Base-by-base conservation (phyloP, 257 asterid genomes). In the Solanum bulbocastanum region DNA sequence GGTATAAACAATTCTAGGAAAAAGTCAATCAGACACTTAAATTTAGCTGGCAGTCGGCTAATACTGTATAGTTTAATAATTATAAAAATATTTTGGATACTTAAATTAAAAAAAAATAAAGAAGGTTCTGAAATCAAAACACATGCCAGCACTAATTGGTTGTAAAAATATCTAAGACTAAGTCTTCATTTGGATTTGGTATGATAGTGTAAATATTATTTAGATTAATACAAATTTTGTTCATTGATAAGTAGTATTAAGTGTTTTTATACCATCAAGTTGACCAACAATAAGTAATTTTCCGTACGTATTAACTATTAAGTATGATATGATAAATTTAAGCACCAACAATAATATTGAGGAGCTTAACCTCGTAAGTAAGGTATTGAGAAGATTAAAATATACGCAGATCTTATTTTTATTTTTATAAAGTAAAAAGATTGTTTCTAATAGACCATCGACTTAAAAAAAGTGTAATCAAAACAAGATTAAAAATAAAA, bases 41-140 rank as follows among this genome's bases (percentile, higher is more conserved):
- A 49, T 18, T 27, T 30, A 12, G 85, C 85, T 82, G 85, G 69
- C 85, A 49, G 85, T 82, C 85, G 44, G 85, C 32, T 49, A 49
- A 33, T 49, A 49, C 25, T 81, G 30, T 81, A 46, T 46, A 46
- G 18, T 18, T 10, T 30, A 82, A 81, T 49, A 82, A 22, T 44
- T 27, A 46, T 9, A 11, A 18, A 49, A 10, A 18, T 18, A 49
- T 49, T 27, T 30, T 49, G 6, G 20, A 6, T 49, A 82, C 40
- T 30, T 49, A 10, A 27, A 82, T 10, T 27, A 2, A 18, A 46
- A 10, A 16, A 4, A 16, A 30, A 56, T 4, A 49, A 46, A 52
- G 35, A 81, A 81, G 30, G 35, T 81, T 81, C 42, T 81, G 30
- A 81, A 46, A 81, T 81, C 69, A 16, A 81, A 81, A 81, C 85